Conservation (phyloP, 1,139 yeast genomes). For the Wickerhamomyces sp. region DNA sequence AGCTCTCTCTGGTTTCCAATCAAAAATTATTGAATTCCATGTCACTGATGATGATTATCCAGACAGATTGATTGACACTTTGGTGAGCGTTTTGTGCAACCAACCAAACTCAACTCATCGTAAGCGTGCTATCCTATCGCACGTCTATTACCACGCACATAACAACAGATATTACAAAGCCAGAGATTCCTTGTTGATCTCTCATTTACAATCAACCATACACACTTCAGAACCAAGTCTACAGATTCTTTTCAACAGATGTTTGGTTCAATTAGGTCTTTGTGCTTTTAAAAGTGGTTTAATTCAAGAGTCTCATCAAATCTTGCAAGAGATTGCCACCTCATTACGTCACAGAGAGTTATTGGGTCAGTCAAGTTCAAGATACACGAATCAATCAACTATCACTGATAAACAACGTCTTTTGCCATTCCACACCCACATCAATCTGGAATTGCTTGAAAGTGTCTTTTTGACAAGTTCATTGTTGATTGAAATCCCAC, state of each 20-base stretch:
- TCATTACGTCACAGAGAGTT: conserved; percentile 86
- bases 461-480: conserved; percentile 91
- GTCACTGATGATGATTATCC: conserved; percentile 34
- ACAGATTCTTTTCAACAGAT: conserved; percentile 92
- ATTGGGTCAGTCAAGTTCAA: conserved; percentile 86
- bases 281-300: conserved; percentile 92
- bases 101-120: conserved; percentile 67
- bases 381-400: conserved; percentile 53
- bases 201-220: conserved; percentile 79
- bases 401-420: conserved; percentile 58
- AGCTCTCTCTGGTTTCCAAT: conserved; percentile 29
- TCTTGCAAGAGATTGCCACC: conserved; percentile 83
- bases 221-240: conserved; percentile 79
- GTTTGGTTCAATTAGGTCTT: conserved; percentile 91
- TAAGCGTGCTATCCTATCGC: conserved; percentile 79
- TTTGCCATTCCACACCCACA: conserved; percentile 97
- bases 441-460: conserved; percentile 90
- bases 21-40: conserved; percentile 24
- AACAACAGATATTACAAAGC: conserved; percentile 81
- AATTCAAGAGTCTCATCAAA: conserved; percentile 82
- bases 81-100: conserved; percentile 60
- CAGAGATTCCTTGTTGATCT: conserved; percentile 78
- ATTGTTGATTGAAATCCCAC: conserved; percentile 86
- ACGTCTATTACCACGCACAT: conserved; percentile 87
- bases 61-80: conserved; percentile 54